Conservation (phyloP, 2,329 filamentous ascomycete species). For the Arthroderma sp. region DNA sequence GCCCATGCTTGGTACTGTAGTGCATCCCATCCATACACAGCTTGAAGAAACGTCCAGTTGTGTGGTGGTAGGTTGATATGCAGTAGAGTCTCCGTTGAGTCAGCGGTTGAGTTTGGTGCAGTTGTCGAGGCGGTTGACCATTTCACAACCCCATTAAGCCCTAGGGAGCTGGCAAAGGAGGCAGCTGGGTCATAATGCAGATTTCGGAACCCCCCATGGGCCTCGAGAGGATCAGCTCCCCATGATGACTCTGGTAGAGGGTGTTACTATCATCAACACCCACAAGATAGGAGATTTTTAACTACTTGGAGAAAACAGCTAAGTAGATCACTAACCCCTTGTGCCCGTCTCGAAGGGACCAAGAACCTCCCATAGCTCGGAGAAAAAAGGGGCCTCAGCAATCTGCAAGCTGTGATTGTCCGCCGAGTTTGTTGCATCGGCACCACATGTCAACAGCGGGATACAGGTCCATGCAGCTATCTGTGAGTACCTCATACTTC, state of each 20-base stretch:
- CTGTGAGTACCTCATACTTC: not conserved
- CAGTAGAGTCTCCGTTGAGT: slow-evolving; percentile 29
- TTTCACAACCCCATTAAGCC: slow-evolving; percentile 38
- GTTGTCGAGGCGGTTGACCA: slow-evolving; percentile 37
- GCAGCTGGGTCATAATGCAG: slow-evolving; percentile 34
- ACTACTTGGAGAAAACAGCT: not conserved
- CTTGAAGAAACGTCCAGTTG: slow-evolving; percentile 43
- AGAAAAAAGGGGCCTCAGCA: slow-evolving; percentile 14
- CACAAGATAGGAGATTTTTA: not conserved
- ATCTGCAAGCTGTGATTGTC: not conserved
- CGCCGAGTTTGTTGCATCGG: not conserved
- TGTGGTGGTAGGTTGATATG: slow-evolving; percentile 39
- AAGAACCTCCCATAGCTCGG: slow-evolving; percentile 39
- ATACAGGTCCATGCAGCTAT: not conserved
- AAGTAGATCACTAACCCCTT: slow-evolving; percentile 35
- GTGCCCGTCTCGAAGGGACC: slow-evolving; percentile 50
- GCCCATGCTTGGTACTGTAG: slow-evolving; percentile 49
- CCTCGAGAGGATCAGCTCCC: slow-evolving; percentile 48
- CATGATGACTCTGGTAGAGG: slow-evolving; percentile 41
- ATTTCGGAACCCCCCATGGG: slow-evolving; percentile 40
- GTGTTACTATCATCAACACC: not conserved
- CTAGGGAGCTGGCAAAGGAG: slow-evolving; percentile 40
- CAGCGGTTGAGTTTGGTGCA: slow-evolving; percentile 16
- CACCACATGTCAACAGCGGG: slow-evolving; percentile 2
- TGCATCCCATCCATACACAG: slow-evolving; percentile 48